A percentile compares a stretch with the other conserved stretches of the same genome.
Evolutionary conservation across 2,329 filamentous ascomycete genomes (phyloP).

Genomic region (Mariannaea sp.): DNA sequence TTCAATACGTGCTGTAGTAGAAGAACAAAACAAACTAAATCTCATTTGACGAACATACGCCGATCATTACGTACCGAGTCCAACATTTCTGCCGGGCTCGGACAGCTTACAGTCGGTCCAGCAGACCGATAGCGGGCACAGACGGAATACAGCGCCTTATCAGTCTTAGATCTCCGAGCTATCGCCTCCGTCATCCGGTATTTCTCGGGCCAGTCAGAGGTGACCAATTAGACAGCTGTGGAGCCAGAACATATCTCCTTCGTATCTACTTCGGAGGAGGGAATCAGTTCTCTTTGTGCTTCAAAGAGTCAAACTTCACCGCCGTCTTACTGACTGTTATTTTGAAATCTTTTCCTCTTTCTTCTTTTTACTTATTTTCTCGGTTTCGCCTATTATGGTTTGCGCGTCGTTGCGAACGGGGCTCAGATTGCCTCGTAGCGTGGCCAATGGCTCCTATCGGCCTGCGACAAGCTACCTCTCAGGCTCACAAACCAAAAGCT

Average conservation of each 20-base stretch:
- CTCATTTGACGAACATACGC: no score
- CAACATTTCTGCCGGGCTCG: neutral
- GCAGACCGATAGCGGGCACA: neutral
- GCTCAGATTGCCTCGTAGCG: constrained; percentile 4
- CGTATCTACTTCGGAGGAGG: neutral
- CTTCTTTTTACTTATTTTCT: neutral
- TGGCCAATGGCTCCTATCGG: constrained; percentile 1
- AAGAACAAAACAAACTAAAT: no score
- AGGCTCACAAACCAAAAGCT: neutral
- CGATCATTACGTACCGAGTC: neutral
- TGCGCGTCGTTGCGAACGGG: constrained; percentile 6
- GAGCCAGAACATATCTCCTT: neutral
- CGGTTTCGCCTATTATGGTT: constrained; percentile 5
- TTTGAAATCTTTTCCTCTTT: no score
- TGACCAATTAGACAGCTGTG: constrained; percentile 6
- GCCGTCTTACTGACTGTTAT: constrained; percentile 6
- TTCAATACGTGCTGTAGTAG: no score
- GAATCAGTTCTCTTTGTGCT: neutral
- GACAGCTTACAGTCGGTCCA: neutral
- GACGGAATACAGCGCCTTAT: neutral
- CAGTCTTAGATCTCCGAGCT: neutral
- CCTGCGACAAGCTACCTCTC: neutral
- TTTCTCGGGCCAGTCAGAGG: neutral
- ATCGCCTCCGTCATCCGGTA: neutral
- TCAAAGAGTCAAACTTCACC: constrained; percentile 3